Conservation (phyloP, 2,329 filamentous ascomycete genomes). For the Fusarium buharicum region DNA sequence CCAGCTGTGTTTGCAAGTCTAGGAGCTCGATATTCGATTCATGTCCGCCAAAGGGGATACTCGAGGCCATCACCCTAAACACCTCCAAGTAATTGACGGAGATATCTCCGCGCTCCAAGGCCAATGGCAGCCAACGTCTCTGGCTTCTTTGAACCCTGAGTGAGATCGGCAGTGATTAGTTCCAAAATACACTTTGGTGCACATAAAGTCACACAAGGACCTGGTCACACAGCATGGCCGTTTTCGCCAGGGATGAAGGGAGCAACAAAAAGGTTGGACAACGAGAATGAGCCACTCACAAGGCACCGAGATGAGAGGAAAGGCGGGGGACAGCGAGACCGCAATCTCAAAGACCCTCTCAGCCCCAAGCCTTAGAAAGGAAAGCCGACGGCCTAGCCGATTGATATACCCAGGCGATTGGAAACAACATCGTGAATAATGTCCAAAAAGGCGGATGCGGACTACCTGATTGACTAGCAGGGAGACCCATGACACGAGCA, state of each 20-base stretch:
- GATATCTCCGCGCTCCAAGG: background rate
- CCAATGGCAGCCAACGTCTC: background rate
- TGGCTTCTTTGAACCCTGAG: background rate
- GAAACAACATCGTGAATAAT: constrained; percentile 37
- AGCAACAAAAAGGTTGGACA: background rate
- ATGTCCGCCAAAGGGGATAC: no score
- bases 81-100: constrained; percentile 1
- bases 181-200: constrained; percentile 5
- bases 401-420: constrained; percentile 37
- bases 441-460: constrained; percentile 28
- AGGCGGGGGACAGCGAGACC: background rate
- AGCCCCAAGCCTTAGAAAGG: constrained; percentile 13
- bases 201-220: background rate
- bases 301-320: background rate
- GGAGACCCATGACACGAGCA: constrained; percentile 38
- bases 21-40: no score
- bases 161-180: constrained; percentile 14
- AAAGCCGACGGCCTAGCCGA: constrained; percentile 30
- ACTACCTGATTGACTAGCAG: constrained; percentile 17
- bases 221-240: constrained; percentile 17
- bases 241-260: constrained; percentile 14
- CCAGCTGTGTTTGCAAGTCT: no score
- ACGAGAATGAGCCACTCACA: constrained; percentile 1
- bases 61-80: no score
- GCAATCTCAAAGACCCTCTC: constrained; percentile 5